Evolutionary conservation across 139 green algal genomes (phyloP), one percentile per base, ranked within the genome.

Genomic region (Monoraphidium neglectum): DNA sequence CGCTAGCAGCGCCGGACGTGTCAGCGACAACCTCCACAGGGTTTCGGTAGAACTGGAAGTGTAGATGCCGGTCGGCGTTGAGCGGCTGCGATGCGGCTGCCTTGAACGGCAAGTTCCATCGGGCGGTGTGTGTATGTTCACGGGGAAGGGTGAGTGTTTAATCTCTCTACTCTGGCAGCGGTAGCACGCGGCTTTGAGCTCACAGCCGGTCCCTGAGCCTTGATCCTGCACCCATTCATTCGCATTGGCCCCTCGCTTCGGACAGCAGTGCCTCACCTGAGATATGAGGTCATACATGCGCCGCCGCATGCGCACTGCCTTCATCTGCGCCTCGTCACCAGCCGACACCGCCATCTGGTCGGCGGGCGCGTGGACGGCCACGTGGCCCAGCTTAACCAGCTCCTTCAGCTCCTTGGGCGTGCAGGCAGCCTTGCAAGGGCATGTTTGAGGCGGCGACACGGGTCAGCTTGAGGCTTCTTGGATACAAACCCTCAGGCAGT

Each of bases 391-490:
- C 4, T 30, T 78, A 21, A 98, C 83, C 40, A 99, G 36, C 83
- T 99, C 96, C 28, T 95, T 91, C 23, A 99, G 90, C 87, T 99
- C 96, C 75, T 98, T 98, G 35, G 95, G 82, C 0, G 96, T 98
- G 85, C 95, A 97, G 28, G 93, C 91, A 12, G 93, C 96, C 85
- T 98, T n/a, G n/a, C n/a, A n/a, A n/a, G n/a, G n/a, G 85, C 10
- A 79, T 72, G 30, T 12, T 32, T 28, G 4, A 10, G 38, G 33
- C 28, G 38, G 61, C 61, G n/a, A 32, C 61, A 68, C 16, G 32
- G 36, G 30, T n/a, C n/a, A n/a, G n/a, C n/a, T n/a, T n/a, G n/a
- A n/a, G n/a, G n/a, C n/a, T n/a, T n/a, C n/a, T n/a, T n/a, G n/a
- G n/a, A n/a, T n/a, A n/a, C n/a, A n/a, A n/a, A n/a, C n/a, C n/a